Percentiles rank a stretch among this genome's conserved stretches.
phyloP scores from a whole-genome alignment of 2,329 filamentous ascomycete species.

The Ascosphaera aggregata region DNA sequence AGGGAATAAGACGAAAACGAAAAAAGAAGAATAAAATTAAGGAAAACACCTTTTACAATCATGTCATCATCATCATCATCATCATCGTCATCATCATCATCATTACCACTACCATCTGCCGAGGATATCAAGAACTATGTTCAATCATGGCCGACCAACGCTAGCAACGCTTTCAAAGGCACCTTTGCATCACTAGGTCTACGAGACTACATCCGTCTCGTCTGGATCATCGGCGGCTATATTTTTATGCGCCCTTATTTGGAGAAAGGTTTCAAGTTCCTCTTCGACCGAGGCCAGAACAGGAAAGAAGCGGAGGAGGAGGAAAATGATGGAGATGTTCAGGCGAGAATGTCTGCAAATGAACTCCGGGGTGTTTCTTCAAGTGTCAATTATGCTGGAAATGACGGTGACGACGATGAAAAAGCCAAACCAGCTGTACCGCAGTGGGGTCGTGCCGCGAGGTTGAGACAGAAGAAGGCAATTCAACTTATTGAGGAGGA shows the following conservation, averaged over 20 bases:
- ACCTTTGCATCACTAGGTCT: constrained; percentile 21
- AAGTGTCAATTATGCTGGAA: constrained; percentile 29
- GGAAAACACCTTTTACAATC: too few relatives aligned
- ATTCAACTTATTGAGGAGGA: constrained; percentile 41
- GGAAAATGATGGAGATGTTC: constrained; percentile 13
- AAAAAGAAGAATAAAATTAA: too few relatives aligned
- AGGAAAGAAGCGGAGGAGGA: constrained; percentile 34
- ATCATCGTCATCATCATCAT: not conserved
- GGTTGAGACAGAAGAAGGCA: constrained; percentile 43
- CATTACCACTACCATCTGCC: not conserved
- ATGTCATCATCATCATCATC: too few relatives aligned
- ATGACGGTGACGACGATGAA: constrained; percentile 24
- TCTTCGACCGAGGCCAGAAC: constrained; percentile 17
- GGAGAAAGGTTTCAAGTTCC: constrained; percentile 39
- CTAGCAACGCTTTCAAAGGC: constrained; percentile 18
- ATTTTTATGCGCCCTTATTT: constrained; percentile 50
- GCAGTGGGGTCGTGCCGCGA: constrained; percentile 46
- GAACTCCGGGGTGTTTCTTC: constrained; percentile 33
- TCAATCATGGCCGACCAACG: constrained; percentile 9
- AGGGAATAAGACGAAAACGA: too few relatives aligned
- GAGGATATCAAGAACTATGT: constrained; percentile 2
- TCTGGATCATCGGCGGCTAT: constrained; percentile 51
- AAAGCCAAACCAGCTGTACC: constrained; percentile 14
- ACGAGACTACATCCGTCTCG: constrained; percentile 37
- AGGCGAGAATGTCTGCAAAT: constrained; percentile 38